Evolutionary conservation across 2,329 filamentous ascomycete species (phyloP).

Genomic region (Colletotrichum gigasporum): DNA sequence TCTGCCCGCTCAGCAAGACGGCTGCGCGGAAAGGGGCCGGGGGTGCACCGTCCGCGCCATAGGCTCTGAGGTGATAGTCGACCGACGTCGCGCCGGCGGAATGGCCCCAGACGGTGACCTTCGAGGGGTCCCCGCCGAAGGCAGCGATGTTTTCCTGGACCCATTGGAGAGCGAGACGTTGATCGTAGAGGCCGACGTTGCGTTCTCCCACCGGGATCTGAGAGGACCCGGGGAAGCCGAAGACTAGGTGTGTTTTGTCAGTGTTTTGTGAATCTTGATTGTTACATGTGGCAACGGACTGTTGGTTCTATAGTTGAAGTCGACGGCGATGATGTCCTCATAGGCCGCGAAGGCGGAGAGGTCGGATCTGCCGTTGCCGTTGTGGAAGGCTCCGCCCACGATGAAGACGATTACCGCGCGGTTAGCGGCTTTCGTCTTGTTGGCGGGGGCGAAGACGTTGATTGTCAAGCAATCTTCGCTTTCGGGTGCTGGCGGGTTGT

Average conservation of each 20-base stretch:
- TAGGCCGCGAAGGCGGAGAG: constrained; percentile 37
- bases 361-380: constrained; percentile 35
- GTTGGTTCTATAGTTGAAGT: constrained; percentile 39
- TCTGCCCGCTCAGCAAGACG: constrained; percentile 40
- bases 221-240: constrained; percentile 15
- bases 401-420: constrained; percentile 37
- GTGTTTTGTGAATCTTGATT: no score
- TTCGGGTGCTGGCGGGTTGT: constrained; percentile 4
- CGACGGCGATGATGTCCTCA: constrained; percentile 38
- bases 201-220: not conserved
- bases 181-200: constrained; percentile 39
- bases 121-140: constrained; percentile 40
- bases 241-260: constrained; percentile 33
- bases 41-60: constrained; percentile 16
- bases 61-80: constrained; percentile 37
- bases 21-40: constrained; percentile 37
- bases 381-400: constrained; percentile 36
- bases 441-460: constrained; percentile 38
- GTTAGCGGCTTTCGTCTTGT: constrained; percentile 4
- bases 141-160: constrained; percentile 40
- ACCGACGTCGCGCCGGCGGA: constrained; percentile 39
- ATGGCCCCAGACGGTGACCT: constrained; percentile 43
- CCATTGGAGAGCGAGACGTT: constrained; percentile 42
- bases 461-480: constrained; percentile 41
- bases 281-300: constrained; percentile 24